Evolutionary conservation across 441 rosid genomes (phyloP), one percentile per base, ranked within the genome.

Genomic region (Euphorbia neoarborescens): DNA sequence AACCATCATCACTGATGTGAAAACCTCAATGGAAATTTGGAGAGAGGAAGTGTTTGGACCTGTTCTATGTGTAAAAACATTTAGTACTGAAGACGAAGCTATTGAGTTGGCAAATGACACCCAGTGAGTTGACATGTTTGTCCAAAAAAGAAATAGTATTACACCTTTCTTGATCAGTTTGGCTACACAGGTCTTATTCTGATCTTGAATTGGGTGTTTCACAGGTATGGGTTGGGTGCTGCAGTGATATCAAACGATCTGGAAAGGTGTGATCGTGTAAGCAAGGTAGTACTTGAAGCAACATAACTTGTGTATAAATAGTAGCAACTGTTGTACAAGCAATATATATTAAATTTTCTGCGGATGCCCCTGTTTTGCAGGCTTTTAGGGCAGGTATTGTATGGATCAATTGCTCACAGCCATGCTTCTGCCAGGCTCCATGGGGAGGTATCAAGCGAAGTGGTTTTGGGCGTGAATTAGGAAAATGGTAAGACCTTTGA

Each of bases 1-100:
- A 77, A 84, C 94, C 32, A 79, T 94, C 71, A 80, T 94, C 27
- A 83, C 86, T 63, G 87, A 90, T 74, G 90, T 94, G 69, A 83
- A 83, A 40, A 85, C 88, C 68, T 86, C 94, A 73, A 90, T 90
- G 99, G 87, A 94, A 85, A 92, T 94, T 65, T 94, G 99, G 99
- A 92, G 90, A 77, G 99, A 94, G 74, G 99, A 94, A 84, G 97
- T 92, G 53, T 94, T 94, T 79, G 99, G 98, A 71, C 98, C 99
- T 69, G 96, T 92, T 74, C 81, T 94, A 3, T 89, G 94, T 73
- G 88, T 90, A 42, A 92, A 90, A 84, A 89, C 97, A 66, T 94
- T 94, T 81, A 74, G 83, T 54, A 81, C 88, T 0, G 98, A 94
- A 83, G 98, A 94, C 37, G 99, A 92, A 85, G 98, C 99, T 61